Evolutionary conservation across 2,329 filamentous ascomycete species (phyloP), one percentile per base, ranked within the genome.

Genomic region (Verticillium nonalfalfae): DNA sequence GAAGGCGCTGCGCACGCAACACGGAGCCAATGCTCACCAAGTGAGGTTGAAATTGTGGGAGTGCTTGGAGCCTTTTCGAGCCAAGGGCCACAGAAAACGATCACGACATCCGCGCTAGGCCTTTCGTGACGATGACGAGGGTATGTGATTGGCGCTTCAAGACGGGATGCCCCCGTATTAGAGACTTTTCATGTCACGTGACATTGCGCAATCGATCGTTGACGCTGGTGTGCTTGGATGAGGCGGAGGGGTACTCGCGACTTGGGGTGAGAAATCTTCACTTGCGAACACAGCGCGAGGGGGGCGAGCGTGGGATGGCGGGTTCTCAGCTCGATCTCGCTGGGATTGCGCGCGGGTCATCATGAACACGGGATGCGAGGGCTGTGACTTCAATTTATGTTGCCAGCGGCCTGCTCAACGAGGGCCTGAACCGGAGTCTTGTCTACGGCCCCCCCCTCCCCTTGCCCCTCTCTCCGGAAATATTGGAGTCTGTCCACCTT

Each of bases 101-200:
- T 80, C 78, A 80, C 79, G 78, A 80, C 79, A 81, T 81, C 78
- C 73, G 75, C 78, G 78, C 78, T 79, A 81, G 75, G 64, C 72
- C 78, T 77, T 77, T 79, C 77, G 76, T 76, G 76, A 78, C 75
- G 71, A 67, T n/a, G 40, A 58, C 36, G 52, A 36, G 62, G 66
- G 63, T 62, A 61, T 61, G 58, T 76, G 72, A 78, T 77, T 79
- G 76, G 75, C 57, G 62, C 60, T 33, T n/a, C 9, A 15, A 7
- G 38, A 57, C 58, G 61, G 63, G 59, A 60, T 40, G 34, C 50
- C 55, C 60, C 60, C 58, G 64, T 62, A 65, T 60, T 63, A 59
- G 60, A 45, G 62, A 59, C 62, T 63, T 64, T 52, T 50, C 13
- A 45, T 14, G 40, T 59, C 57, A 59, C 57, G 31, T 39, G 64